phyloP scores from a whole-genome alignment of 768 basidiomycete genomes.

The Leucocoprinus birnbaumii region DNA sequence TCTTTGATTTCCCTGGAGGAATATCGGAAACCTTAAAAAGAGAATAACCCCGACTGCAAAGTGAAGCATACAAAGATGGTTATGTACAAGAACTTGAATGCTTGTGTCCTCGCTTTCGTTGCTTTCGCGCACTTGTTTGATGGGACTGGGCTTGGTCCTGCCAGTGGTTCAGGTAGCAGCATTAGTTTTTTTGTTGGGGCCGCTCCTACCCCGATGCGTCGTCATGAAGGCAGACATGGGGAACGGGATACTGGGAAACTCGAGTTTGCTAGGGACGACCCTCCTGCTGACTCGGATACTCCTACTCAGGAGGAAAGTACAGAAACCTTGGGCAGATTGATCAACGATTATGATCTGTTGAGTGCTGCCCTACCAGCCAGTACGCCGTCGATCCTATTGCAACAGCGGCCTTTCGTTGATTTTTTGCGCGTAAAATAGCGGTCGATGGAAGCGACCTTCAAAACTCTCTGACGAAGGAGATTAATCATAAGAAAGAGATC shows the following conservation, averaged over 20 bases:
- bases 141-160: background rate
- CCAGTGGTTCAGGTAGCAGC: background rate
- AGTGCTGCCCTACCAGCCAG: constrained; percentile 1
- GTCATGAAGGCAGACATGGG: background rate
- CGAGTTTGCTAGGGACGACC: background rate
- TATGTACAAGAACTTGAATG: background rate
- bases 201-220: background rate
- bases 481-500: constrained; percentile 1
- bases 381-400: background rate
- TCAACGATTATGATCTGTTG: constrained; percentile 1
- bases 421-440: background rate
- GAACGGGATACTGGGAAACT: background rate
- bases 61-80: background rate
- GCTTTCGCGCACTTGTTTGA: background rate
- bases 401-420: background rate
- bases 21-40: background rate
- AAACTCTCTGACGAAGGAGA: background rate
- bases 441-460: constrained; percentile 3
- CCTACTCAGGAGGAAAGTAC: background rate
- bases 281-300: background rate
- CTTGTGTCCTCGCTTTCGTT: background rate
- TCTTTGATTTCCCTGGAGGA: constrained; percentile 4
- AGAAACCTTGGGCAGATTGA: background rate
- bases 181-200: background rate
- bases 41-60: too few relatives aligned